phyloP scores from a whole-genome alignment of 129 eudicot species.

The Silybum marianum region DNA sequence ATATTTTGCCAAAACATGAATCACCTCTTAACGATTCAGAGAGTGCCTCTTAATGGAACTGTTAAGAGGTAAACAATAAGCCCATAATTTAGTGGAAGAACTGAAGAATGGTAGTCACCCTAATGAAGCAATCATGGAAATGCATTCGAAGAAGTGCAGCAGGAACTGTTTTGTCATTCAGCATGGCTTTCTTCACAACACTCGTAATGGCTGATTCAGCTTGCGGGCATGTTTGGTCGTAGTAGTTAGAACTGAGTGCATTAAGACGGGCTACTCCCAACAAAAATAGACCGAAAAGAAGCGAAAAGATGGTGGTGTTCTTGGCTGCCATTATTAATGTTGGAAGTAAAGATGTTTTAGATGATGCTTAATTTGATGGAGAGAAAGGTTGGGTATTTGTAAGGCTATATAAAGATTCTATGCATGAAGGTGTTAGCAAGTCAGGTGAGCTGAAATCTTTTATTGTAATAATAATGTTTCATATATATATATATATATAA shows the following conservation, averaged over 20 bases:
- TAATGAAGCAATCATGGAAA: slow-evolving; percentile 81
- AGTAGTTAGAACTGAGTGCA: slow-evolving; percentile 59
- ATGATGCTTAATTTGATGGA: slow-evolving; percentile 1
- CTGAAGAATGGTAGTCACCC: slow-evolving; percentile 27
- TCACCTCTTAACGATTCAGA: no score
- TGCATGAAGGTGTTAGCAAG: slow-evolving; percentile 37
- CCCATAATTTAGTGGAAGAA: not conserved
- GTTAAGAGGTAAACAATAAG: no score
- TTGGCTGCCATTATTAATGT: slow-evolving; percentile 36
- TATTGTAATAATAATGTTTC: slow-evolving; percentile 1
- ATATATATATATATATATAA: slow-evolving; percentile 8
- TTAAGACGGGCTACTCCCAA: slow-evolving; percentile 19
- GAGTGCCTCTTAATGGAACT: no score
- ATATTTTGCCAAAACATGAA: no score
- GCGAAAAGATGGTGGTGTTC: slow-evolving; percentile 23
- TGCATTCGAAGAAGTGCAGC: slow-evolving; percentile 84
- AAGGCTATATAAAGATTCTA: not conserved
- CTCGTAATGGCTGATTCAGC: slow-evolving; percentile 46
- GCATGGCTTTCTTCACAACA: slow-evolving; percentile 61
- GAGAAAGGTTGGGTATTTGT: slow-evolving; percentile 29
- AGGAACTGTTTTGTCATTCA: slow-evolving; percentile 71
- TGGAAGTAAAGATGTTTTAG: not conserved
- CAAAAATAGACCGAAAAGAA: slow-evolving; percentile 17
- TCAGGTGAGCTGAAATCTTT: slow-evolving; percentile 51
- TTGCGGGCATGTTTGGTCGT: slow-evolving; percentile 66